Evolutionary conservation across 306 rosid genomes (phyloP), one percentile per base, ranked within the genome.

Genomic region (Corylus americana): DNA sequence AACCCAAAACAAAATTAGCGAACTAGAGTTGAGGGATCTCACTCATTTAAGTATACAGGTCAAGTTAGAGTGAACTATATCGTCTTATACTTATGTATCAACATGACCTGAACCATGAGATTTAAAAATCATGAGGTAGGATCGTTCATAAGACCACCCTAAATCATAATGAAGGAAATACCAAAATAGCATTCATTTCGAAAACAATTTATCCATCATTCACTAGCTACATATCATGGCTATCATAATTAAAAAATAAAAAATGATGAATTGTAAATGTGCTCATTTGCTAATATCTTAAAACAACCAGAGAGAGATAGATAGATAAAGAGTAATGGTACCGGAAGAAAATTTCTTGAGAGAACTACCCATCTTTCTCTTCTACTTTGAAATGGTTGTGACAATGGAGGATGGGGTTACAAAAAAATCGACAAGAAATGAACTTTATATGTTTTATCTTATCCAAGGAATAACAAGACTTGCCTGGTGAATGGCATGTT

Each of bases 321-420:
- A 2, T 31, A 17, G 82, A 61, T 73, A 78, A 72, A 74, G 48
- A 68, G 17, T 17, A 61, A 71, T 20, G 17, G 77, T 53, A 88
- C 97, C 92, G n/a, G 91, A 53, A 77, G 85, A 39, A 10, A 77
- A 31, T 76, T 81, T 86, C 81, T 49, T 72, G 39, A 87, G 82
- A 84, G 90, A 59, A 17, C 80, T 79, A 7, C 94, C 94, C 97
- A 92, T 88, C 14, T 78, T 83, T 81, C 55, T 74, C 2, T 78
- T 72, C 47, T 0, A 8, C 54, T 47, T 27, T 80, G 62, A 62
- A 68, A 67, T 63, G 62, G 79, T 0, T 22, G 69, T 29, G 77
- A 69, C 47, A 53, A 57, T 31, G 17, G 66, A 44, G 84, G 76
- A 1, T 20, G 27, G 35, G 79, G 55, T 79, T 77, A 66, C 57